Base-by-base conservation (phyloP, 169 alveolate genomes). In the Plasmodium ovale region DNA sequence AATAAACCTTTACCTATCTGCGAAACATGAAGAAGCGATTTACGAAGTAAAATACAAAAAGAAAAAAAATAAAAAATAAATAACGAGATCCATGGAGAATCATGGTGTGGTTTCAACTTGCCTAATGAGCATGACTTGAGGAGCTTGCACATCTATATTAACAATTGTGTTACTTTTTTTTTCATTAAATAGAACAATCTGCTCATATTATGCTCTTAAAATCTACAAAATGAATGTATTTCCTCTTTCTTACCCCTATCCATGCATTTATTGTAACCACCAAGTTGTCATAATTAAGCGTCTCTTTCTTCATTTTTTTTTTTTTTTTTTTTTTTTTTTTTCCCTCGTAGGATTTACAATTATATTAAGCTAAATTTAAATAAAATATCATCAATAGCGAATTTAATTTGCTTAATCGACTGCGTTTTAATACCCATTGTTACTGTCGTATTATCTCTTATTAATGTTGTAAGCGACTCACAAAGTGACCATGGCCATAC, bases 361-460 rank as follows among this genome's bases (percentile, higher is more conserved):
- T 67, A 82, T 25, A 25, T 65, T 35, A 82, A 53, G 21, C 19
- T 58, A 16, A 53, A 53, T 49, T 82, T 82, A 59, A 82, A 82
- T 49, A 82, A 53, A 35, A 51, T 82, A 31, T 82, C 90, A 37
- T 33, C 84, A 9, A 67, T 67, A 51, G 85, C 84, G 21, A 82
- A 72, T n/a, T 53, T 82, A 31, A 31, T 82, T 12, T 82, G 90
- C 54, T 58, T 82, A 19, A n/a, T 82, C 62, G 90, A 82, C 25
- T 82, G 90, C 53, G n/a, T 25, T 51, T 21, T 82, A 29, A 82
- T 82, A 33, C 90, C 90, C 1, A 9, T 82, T 3, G 25, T 82
- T 25, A 64, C 65, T 10, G 37, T 82, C 53, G 5, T 67, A 44
- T 49, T 82, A 23, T 82, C 90, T 14, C 7, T 82, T 9, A 49